A percentile compares a stretch with the other conserved stretches of the same genome.
phyloP scores from a whole-genome alignment of 1,139 yeast genomes.

The Suhomyces taliae region DNA sequence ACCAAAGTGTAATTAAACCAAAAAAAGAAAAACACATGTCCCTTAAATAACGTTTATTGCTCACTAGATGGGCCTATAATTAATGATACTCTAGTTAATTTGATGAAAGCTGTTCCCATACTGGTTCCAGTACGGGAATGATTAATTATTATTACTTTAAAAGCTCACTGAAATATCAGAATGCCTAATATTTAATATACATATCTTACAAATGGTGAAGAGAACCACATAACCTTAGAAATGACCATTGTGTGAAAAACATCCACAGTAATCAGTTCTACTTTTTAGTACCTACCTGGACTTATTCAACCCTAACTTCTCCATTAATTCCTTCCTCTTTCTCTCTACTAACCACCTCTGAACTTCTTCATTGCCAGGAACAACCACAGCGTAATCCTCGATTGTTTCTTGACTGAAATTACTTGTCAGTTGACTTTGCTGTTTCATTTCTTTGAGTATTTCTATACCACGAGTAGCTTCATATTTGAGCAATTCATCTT shows the following conservation, averaged over 20 bases:
- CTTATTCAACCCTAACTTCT: conserved; percentile 22
- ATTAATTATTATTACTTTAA: no score
- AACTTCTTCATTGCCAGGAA: conserved; percentile 44
- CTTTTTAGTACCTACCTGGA: background rate
- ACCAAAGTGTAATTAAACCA: background rate
- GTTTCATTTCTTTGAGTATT: conserved; percentile 13
- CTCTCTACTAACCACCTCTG: conserved; percentile 48
- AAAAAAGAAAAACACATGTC: no score
- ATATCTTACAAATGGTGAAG: background rate
- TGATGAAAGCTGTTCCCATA: no score
- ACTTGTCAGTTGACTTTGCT: background rate
- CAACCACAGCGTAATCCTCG: conserved; percentile 21
- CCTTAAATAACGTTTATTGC: no score
- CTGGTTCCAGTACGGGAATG: no score
- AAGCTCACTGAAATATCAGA: background rate
- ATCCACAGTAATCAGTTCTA: no score
- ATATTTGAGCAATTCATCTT: conserved; percentile 18
- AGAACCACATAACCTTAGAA: no score
- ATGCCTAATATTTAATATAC: background rate
- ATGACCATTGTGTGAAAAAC: no score
- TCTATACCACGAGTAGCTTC: conserved; percentile 24
- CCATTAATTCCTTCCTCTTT: conserved; percentile 44
- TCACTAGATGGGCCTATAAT: no score
- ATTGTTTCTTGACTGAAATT: background rate
- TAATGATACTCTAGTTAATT: no score